Evolutionary conservation across 2,329 filamentous ascomycete species (phyloP).

Genomic region (Plectosphaerella plurivora): DNA sequence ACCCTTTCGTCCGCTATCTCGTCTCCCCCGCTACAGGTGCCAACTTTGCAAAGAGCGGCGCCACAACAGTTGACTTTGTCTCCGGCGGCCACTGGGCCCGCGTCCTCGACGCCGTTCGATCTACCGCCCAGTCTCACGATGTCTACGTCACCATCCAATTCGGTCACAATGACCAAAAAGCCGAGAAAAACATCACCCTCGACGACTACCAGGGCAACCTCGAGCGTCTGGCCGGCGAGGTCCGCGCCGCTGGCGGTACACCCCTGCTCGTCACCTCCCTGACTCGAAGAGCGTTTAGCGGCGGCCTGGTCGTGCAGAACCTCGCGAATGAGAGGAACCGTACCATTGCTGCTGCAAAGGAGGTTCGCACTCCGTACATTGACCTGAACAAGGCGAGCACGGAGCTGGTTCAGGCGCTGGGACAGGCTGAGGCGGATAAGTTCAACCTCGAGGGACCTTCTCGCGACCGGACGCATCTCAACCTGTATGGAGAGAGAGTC

Average conservation of each 20-base stretch:
- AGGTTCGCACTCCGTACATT: constrained; percentile 30
- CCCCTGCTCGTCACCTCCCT: constrained; percentile 48
- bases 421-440: constrained; percentile 34
- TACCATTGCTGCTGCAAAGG: constrained; percentile 38
- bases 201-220: constrained; percentile 41
- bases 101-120: constrained; percentile 31
- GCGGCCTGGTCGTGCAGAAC: constrained; percentile 32
- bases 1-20: constrained; percentile 46
- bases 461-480: constrained; percentile 32
- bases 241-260: constrained; percentile 22
- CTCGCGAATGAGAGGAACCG: constrained; percentile 37
- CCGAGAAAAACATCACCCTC: constrained; percentile 33
- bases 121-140: constrained; percentile 24
- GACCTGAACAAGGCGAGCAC: constrained; percentile 47
- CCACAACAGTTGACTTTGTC: constrained; percentile 46
- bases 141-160: constrained; percentile 52
- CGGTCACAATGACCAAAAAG: constrained; percentile 53
- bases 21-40: constrained; percentile 33
- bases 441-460: constrained; percentile 40
- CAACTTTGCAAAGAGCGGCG: constrained; percentile 47
- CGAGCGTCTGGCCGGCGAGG: constrained; percentile 27
- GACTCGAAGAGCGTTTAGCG: constrained; percentile 37
- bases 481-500: constrained; percentile 40
- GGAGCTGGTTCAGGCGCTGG: constrained; percentile 48
- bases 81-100: constrained; percentile 41